Evolutionary conservation across 2,329 filamentous ascomycete species (phyloP), one percentile per base, ranked within the genome.

Genomic region (Mariannaea sp.): DNA sequence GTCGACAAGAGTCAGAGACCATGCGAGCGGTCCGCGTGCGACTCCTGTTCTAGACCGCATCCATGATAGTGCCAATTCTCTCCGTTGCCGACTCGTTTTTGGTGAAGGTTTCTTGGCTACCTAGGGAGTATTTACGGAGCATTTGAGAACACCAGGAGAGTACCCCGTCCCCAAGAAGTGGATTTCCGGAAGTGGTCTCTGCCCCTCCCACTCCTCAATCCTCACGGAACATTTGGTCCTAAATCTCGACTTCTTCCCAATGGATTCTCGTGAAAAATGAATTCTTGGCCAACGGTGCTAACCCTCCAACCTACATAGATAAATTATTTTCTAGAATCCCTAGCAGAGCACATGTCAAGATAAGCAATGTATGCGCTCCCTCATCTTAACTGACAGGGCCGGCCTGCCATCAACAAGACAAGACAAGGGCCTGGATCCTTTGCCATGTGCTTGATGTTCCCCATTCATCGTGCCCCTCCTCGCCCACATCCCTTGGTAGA

Each of bases 11-110:
- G 39, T 42, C 22, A 30, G 20, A 39, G 48, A 17, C 24, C 22
- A 26, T 49, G 43, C 45, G 45, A 44, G 26, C 38, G 36, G 50
- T 19, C 50, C 43, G 30, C 38, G 41, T 47, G 43, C 38, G 26
- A 43, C 50, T 49, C 19, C 13, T 4, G 35, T 22, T 13, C 39
- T 44, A 36, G 24, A 8, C 41, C 33, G 27, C 42, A 36, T 42
- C 24, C 12, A 27, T 30, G 14, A 46, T 46, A 26, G 32, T 20
- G 29, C 9, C 19, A 6, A 8, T 24, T 24, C 1, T 19, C n/a
- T 7, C 35, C 3, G 5, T 17, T 24, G 36, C 35, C n/a, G 17
- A 26, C n/a, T n/a, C n/a, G n/a, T n/a, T n/a, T n/a, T 26, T 40
- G 22, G 5, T 24, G 22, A 24, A 24, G 22, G 35, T 12, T 35